phyloP scores from a whole-genome alignment of 2,329 filamentous ascomycete genomes.

The Ophiostoma sp. region DNA sequence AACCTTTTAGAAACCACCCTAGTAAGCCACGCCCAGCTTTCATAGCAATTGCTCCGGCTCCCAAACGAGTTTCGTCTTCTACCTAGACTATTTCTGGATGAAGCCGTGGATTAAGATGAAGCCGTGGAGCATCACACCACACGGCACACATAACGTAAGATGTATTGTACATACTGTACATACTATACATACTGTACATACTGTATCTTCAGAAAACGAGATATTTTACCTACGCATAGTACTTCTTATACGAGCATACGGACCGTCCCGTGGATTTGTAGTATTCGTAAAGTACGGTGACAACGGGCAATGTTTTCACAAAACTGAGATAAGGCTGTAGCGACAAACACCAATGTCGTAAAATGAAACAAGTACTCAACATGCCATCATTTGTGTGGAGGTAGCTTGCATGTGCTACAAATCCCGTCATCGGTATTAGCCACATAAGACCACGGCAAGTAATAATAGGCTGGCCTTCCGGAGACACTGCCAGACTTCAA shows the following conservation, averaged over 20 bases:
- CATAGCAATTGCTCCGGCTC: background rate
- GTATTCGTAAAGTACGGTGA: background rate
- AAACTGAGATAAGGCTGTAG: background rate
- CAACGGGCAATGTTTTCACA: background rate
- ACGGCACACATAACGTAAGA: background rate
- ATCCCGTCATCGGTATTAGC: background rate
- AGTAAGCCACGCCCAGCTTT: background rate
- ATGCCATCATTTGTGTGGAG: background rate
- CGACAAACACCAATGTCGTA: background rate
- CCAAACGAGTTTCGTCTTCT: background rate
- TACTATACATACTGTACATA: too few relatives aligned
- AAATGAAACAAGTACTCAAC: background rate
- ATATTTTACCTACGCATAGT: background rate
- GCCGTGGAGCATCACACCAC: too few relatives aligned
- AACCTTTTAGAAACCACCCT: background rate
- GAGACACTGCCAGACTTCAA: background rate
- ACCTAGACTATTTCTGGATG: background rate
- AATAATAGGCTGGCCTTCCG: background rate
- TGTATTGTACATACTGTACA: background rate
- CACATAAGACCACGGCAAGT: background rate
- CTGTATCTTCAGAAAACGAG: too few relatives aligned
- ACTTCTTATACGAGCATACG: background rate
- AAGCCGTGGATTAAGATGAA: too few relatives aligned
- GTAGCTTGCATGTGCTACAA: background rate
- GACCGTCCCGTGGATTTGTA: slow-evolving; percentile 6